These are phyloP conservation scores for Apiospora pterosperma DNA, from an alignment of 2,329 filamentous ascomycete genomes.

Conservation along the genomic window DNA sequence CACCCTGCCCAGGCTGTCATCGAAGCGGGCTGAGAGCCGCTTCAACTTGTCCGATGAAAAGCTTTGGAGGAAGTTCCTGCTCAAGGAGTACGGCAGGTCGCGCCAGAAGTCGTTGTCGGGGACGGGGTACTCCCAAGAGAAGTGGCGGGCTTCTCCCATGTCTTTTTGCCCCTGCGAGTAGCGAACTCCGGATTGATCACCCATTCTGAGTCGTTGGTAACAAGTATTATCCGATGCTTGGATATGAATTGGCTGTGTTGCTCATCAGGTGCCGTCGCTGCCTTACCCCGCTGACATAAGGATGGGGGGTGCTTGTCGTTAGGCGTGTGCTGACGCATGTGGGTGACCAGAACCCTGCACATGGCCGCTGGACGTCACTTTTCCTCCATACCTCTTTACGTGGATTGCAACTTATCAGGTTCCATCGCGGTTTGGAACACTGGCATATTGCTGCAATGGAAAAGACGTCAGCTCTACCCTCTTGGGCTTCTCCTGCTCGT, in stretches of 20 bases:
- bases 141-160: constrained; percentile 7
- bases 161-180: constrained; percentile 4
- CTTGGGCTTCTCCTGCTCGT: too few species aligned
- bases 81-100: constrained; percentile 6
- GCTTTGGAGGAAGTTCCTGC: constrained; percentile 12
- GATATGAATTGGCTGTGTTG: not conserved
- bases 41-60: constrained; percentile 8
- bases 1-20: not conserved
- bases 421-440: too few species aligned
- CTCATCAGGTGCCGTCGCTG: not conserved
- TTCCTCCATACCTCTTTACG: too few species aligned
- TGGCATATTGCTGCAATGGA: too few species aligned
- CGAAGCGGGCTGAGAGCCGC: not conserved
- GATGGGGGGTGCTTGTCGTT: not conserved
- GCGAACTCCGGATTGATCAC: not conserved
- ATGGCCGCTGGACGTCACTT: not conserved
- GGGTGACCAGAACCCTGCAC: not conserved
- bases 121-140: constrained; percentile 13
- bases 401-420: too few species aligned
- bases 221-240: too few species aligned
- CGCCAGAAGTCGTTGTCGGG: constrained; percentile 15
- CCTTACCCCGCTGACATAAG: not conserved
- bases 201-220: not conserved
- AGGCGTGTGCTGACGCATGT: not conserved
- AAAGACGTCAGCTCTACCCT: too few species aligned